phyloP scores from a whole-genome alignment of 306 rosid species.

The Pyrus communis region DNA sequence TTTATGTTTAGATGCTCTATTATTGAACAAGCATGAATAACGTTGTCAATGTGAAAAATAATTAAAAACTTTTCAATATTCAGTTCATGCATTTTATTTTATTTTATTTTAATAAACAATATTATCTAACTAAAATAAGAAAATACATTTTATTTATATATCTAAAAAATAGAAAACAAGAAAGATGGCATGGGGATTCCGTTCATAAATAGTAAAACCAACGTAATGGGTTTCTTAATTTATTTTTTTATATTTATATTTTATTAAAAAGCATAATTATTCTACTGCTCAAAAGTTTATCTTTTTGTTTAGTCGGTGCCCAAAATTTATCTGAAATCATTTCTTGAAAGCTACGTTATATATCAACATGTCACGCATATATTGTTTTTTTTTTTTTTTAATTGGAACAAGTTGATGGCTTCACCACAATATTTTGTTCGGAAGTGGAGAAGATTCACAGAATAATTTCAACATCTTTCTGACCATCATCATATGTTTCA shows the following conservation, averaged over 20 bases:
- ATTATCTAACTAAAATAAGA: too few species aligned
- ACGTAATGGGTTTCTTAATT: background rate
- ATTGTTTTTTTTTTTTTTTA: too few species aligned
- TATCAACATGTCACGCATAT: too few species aligned
- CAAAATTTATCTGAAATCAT: too few species aligned
- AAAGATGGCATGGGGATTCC: background rate
- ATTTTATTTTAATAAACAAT: background rate
- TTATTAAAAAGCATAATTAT: too few species aligned
- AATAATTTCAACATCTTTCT: too few species aligned
- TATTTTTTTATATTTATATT: too few species aligned
- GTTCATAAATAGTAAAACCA: background rate
- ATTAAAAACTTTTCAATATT: background rate
- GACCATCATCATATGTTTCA: too few species aligned
- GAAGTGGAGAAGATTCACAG: too few species aligned
- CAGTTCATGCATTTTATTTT: background rate
- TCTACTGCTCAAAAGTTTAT: too few species aligned
- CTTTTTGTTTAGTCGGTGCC: too few species aligned
- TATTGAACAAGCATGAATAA: background rate
- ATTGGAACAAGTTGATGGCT: accelerated
- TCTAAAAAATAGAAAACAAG: background rate
- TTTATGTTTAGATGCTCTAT: background rate
- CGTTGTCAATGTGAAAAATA: background rate
- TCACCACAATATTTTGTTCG: accelerated
- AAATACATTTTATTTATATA: background rate
- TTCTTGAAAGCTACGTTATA: too few species aligned